These are phyloP conservation scores for Artemisia annua DNA, from an alignment of 129 eudicot genomes.

Conservation along the genomic window DNA sequence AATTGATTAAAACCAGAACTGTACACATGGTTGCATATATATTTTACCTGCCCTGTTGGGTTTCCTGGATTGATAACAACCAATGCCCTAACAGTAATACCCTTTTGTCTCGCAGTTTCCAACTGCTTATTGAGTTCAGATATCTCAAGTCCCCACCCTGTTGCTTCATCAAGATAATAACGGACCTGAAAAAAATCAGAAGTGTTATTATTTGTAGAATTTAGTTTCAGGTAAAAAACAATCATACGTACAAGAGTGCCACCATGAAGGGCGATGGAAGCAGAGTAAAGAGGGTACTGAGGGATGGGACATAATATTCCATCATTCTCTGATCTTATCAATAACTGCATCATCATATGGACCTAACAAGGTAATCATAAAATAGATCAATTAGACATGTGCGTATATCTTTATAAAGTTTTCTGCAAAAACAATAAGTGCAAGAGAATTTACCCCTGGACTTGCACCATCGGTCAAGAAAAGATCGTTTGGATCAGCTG, in stretches of 20 bases:
- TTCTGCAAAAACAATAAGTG: background rate
- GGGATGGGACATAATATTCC: constrained; percentile 96
- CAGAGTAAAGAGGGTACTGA: constrained; percentile 94
- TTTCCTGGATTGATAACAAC: constrained; percentile 94
- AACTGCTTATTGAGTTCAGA: constrained; percentile 77
- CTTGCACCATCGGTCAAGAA: constrained; percentile 98
- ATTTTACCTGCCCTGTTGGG: constrained; percentile 78
- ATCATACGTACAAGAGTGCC: constrained; percentile 78
- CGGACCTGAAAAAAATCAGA: constrained; percentile 59
- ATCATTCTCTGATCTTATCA: constrained; percentile 80
- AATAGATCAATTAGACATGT: background rate
- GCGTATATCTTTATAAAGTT: background rate
- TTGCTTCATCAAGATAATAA: constrained; percentile 93
- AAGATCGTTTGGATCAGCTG: constrained; percentile 82
- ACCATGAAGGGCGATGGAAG: constrained; percentile 98
- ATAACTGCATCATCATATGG: constrained; percentile 97
- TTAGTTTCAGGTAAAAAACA: background rate
- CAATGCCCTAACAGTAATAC: constrained; percentile 74
- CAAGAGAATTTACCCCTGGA: constrained; percentile 59
- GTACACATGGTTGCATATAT: background rate
- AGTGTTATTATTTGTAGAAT: background rate
- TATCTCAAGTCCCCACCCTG: constrained; percentile 89
- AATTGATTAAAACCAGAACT: background rate
- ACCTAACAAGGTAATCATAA: constrained; percentile 45
- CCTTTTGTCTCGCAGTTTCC: constrained; percentile 71